These are phyloP conservation scores for Medicago truncatula DNA, from an alignment of 306 rosid genomes.

Conservation along the genomic window DNA sequence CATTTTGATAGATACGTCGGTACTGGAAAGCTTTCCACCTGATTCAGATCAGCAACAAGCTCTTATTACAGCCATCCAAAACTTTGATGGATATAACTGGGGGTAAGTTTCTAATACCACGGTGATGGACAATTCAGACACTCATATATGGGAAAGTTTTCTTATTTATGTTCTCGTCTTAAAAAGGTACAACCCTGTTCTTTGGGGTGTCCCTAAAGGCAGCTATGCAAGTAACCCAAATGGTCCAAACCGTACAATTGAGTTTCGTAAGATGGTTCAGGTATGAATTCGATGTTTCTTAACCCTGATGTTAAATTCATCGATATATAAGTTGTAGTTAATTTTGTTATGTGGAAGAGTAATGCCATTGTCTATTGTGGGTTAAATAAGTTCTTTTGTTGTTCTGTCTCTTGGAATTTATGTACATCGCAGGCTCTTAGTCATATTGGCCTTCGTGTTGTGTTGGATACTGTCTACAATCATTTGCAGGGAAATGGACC, in stretches of 20 bases:
- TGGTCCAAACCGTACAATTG: constrained; percentile 76
- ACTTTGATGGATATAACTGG: constrained; percentile 91
- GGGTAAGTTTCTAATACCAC: constrained; percentile 62
- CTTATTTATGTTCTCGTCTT: constrained; percentile 41
- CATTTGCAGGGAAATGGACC: constrained; percentile 92
- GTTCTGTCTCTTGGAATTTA: constrained; percentile 35
- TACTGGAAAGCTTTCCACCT: constrained; percentile 76
- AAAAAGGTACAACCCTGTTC: constrained; percentile 88
- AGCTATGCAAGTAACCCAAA: constrained; percentile 88
- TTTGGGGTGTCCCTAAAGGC: constrained; percentile 99
- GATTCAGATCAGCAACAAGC: constrained; percentile 95
- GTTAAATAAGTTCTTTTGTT: constrained; percentile 29
- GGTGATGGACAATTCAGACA: constrained; percentile 25
- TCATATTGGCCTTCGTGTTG: constrained; percentile 75
- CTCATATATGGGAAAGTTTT: constrained; percentile 25
- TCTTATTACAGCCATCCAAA: constrained; percentile 74
- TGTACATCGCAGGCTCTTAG: constrained; percentile 76
- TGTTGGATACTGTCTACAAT: constrained; percentile 92
- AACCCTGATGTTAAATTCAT: constrained; percentile 25
- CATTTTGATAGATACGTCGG: constrained; percentile 62
- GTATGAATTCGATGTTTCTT: constrained; percentile 48
- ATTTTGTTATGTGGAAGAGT: constrained; percentile 23
- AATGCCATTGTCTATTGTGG: constrained; percentile 3
- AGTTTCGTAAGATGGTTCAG: constrained; percentile 95
- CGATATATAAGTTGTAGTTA: constrained; percentile 24